Base-by-base conservation (phyloP, 495 filamentous ascomycete genomes). In the Penicillium goetzii region DNA sequence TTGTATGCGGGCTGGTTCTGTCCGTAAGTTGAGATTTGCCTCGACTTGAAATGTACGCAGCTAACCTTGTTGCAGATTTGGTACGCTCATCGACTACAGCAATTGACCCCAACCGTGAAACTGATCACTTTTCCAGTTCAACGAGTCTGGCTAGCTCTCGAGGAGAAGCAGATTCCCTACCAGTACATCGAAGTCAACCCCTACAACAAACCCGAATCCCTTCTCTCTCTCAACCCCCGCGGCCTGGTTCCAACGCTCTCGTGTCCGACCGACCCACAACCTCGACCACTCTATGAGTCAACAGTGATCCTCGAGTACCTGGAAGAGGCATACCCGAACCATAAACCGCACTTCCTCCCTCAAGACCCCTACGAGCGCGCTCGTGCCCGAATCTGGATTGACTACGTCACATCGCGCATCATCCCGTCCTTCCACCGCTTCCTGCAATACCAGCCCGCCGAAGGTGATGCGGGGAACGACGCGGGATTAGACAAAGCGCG, bases 141-240 rank as follows among this genome's bases (percentile, higher is more conserved):
- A 72, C 82, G 88, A 14, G 80, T 83, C 23, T 91, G 87, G 85
- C 83, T 88, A 60, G 83, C 85, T 14, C 78, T 92, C 38, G 84
- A 84, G 67, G 89, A 92, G 74, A 91, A 92, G 68, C 60, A 78
- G n/a, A 87, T 90, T 56, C 85, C 86, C 43, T 86, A 91, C 70
- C 83, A 91, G 68, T 91, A 90, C 72, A 81, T 90, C 66, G 88
- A 93, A 71, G 78, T 88, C 66, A 89, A 90, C 70, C 89, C 89
- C 6, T 90, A 90, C 82, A 74, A 85, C 70, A 91, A 91, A 67
- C 83, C 82, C 0, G 72, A 81, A 33, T 83, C 81, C 10, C 86
- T 90, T 17, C 82, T 91, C 17, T 74, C 78, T 7, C 81, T 91
- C 43, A 91, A 91, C 64, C 89, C 88, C 1, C 84, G 87, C 14